Evolutionary conservation across 805 yeast genomes (phyloP).

Genomic region (Spathaspora girioi): DNA sequence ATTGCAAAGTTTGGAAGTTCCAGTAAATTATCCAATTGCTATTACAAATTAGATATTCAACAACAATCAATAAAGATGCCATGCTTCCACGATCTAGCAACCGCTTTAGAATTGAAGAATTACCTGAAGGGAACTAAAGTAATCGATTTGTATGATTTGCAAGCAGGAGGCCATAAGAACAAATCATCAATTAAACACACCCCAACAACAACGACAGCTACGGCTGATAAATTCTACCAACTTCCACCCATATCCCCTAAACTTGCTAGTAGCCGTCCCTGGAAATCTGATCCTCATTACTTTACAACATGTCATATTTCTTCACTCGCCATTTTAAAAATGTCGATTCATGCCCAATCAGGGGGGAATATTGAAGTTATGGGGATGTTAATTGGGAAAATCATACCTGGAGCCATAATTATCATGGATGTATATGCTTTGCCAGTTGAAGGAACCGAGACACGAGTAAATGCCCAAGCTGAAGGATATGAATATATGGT

Average conservation of each 20-base stretch:
- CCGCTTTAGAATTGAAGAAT: background rate
- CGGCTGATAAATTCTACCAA: slow-evolving; percentile 1
- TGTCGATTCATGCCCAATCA: slow-evolving; percentile 72
- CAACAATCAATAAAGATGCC: background rate
- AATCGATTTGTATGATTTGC: background rate
- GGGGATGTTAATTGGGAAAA: slow-evolving; percentile 91
- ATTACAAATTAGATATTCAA: background rate
- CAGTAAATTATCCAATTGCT: background rate
- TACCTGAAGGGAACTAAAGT: background rate
- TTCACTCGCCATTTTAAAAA: slow-evolving; percentile 66
- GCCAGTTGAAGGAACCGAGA: slow-evolving; percentile 96
- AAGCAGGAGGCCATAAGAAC: background rate
- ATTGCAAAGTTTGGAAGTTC: background rate
- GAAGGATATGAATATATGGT: slow-evolving; percentile 97
- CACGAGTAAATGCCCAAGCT: slow-evolving; percentile 88
- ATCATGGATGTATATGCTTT: slow-evolving; percentile 80
- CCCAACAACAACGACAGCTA: background rate
- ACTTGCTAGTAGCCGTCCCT: slow-evolving; percentile 34
- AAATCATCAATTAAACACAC: background rate
- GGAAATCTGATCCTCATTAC: slow-evolving; percentile 56
- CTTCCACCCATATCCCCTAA: slow-evolving; percentile 6
- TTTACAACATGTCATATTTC: slow-evolving; percentile 65
- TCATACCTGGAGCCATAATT: slow-evolving; percentile 51
- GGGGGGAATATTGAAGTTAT: slow-evolving; percentile 90
- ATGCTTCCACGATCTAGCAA: slow-evolving; percentile 1